Conservation (phyloP, 768 basidiomycete genomes). For the Termitomyces sp. region DNA sequence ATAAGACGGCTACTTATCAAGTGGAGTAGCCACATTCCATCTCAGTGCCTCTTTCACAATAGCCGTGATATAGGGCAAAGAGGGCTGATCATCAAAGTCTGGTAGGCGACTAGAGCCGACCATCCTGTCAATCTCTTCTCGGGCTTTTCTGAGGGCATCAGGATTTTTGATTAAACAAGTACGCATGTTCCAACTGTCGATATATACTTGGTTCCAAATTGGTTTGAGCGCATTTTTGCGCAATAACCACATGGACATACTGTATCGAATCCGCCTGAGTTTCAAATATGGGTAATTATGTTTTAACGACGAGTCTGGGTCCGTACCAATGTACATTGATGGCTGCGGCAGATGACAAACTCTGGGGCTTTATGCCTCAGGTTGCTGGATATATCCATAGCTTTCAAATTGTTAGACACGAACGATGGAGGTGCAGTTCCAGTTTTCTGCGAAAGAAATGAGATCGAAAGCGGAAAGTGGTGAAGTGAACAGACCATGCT, state of each 20-base stretch:
- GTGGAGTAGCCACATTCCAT: slow-evolving; percentile 2
- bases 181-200: neutral
- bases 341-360: neutral
- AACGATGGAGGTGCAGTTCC: neutral
- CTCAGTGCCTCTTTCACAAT: slow-evolving; percentile 26
- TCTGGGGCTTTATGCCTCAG: neutral
- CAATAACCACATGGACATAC: neutral
- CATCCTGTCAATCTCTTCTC: slow-evolving; percentile 18
- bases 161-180: neutral
- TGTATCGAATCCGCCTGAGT: neutral
- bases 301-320: neutral
- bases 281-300: neutral
- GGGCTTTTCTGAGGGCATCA: slow-evolving; percentile 7
- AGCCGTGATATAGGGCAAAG: slow-evolving; percentile 26
- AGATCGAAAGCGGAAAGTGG: neutral
- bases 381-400: neutral
- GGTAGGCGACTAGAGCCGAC: slow-evolving; percentile 23
- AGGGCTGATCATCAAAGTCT: slow-evolving; percentile 19
- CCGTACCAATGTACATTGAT: neutral
- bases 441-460: neutral
- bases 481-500: neutral
- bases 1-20: neutral
- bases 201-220: neutral
- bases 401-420: neutral
- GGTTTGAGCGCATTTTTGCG: neutral